Evolutionary conservation across 805 yeast species (phyloP), one percentile per base, ranked within the genome.

Genomic region (Wickerhamiella siamensis): DNA sequence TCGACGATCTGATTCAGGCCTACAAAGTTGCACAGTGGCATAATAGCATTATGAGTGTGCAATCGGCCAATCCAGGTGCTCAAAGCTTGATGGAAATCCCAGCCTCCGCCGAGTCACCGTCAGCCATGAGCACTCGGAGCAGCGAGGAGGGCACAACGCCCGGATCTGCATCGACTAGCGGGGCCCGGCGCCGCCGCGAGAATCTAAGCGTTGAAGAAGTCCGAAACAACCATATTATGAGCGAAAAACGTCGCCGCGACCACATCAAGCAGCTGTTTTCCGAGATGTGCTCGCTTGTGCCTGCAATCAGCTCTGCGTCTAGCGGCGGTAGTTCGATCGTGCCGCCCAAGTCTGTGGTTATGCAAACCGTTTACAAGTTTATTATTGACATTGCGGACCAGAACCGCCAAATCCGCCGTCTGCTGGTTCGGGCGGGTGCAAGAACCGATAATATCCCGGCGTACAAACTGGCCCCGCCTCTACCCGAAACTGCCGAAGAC

Each of bases 211-310:
- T 59, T 24, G 63, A 60, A 32, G 62, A 63, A 46, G 57, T 60
- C 33, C 54, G 70, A 17, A 40, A 49, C 36, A 64, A 63, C 43
- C 70, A 65, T 43, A 54, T 63, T 22, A 51, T 55, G 17, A 58
- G 62, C 34, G 70, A 65, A 41, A 61, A 65, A 51, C 55, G 60
- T 22, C 57, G 70, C 2, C 54, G 70, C 4, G 64, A 61, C 42
- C 45, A 47, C 27, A 66, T 65, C 47, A 63, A 61, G 48, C 51
- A 48, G 33, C 56, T 58, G 31, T 63, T 63, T 45, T 57, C 57
- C n/a, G 59, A 55, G 37, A 49, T 65, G 52, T 55, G 62, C 38
- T 40, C 47, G 8, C 46, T 64, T 39, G 62, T 65, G 12, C 70
- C 69, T 5, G 51, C 44, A 9, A 42, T 52, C 32, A 24, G 12